Conservation (phyloP, 2,329 filamentous ascomycete species). For the Microcyclospora tardicrescens region DNA sequence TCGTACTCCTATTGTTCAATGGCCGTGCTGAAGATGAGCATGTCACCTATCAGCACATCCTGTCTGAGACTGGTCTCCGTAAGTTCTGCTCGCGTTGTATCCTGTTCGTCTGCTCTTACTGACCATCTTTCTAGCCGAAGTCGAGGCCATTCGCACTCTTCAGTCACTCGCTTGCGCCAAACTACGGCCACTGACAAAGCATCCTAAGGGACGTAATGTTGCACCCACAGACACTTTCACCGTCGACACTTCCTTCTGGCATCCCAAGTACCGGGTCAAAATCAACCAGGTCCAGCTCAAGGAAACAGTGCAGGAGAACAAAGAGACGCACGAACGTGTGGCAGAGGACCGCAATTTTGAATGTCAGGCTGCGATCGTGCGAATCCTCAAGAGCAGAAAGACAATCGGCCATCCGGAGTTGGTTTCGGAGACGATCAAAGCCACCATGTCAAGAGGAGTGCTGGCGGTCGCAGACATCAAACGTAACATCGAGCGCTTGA, state of each 20-base stretch:
- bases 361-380: constrained; percentile 89
- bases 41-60: constrained; percentile 64
- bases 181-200: constrained; percentile 69
- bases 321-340: constrained; percentile 82
- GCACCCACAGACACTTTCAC: constrained; percentile 67
- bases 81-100: constrained; percentile 20
- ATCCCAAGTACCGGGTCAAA: constrained; percentile 82
- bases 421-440: constrained; percentile 80
- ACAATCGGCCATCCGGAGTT: constrained; percentile 73
- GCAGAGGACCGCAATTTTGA: constrained; percentile 85
- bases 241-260: constrained; percentile 63
- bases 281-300: constrained; percentile 98
- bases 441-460: constrained; percentile 75
- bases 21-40: constrained; percentile 47
- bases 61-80: constrained; percentile 59
- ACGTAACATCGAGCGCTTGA: constrained; percentile 90
- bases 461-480: constrained; percentile 83
- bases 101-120: constrained; percentile 12
- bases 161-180: constrained; percentile 92
- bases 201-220: constrained; percentile 69
- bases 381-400: constrained; percentile 94
- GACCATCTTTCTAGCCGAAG: constrained; percentile 39
- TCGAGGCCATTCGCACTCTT: constrained; percentile 75
- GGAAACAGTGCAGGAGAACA: constrained; percentile 90
- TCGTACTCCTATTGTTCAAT: constrained; percentile 86